Evolutionary conservation across 306 rosid species (phyloP).

Genomic region (Cucurbita pepo): DNA sequence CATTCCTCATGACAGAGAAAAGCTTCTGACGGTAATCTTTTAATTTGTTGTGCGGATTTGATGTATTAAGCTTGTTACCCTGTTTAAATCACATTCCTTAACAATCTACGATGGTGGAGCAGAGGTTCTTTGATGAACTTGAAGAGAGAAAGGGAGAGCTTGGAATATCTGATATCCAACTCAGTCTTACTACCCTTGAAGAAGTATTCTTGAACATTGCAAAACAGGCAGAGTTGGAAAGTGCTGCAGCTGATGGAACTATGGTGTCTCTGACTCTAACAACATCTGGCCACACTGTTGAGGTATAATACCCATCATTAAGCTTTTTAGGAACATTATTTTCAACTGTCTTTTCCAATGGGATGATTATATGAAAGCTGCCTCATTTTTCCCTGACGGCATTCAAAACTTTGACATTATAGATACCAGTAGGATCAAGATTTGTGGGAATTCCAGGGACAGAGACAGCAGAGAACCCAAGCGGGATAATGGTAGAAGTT

Average conservation of each 20-base stretch:
- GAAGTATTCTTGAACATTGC: slow-evolving; percentile 90
- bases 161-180: slow-evolving; percentile 67
- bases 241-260: slow-evolving; percentile 62
- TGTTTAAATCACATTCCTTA: background rate
- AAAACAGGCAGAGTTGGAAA: slow-evolving; percentile 67
- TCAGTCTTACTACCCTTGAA: slow-evolving; percentile 74
- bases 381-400: background rate
- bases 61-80: background rate
- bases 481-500: slow-evolving; percentile 69
- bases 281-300: slow-evolving; percentile 38
- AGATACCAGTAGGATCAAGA: slow-evolving; percentile 66
- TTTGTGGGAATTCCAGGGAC: slow-evolving; percentile 75
- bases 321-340: background rate
- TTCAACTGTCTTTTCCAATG: background rate
- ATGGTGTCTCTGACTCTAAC: slow-evolving; percentile 33
- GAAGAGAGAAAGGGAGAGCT: slow-evolving; percentile 50
- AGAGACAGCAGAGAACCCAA: slow-evolving; percentile 38
- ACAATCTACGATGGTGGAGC: slow-evolving; percentile 8
- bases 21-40: slow-evolving; percentile 3
- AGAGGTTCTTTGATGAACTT: slow-evolving; percentile 63
- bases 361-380: background rate
- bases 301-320: slow-evolving; percentile 24
- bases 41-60: background rate
- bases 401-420: slow-evolving; percentile 9
- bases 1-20: slow-evolving; percentile 70